Percentiles rank a stretch among this genome's conserved stretches.
phyloP scores from a whole-genome alignment of 768 basidiomycete genomes.

The Rossbeevera mucosa region DNA sequence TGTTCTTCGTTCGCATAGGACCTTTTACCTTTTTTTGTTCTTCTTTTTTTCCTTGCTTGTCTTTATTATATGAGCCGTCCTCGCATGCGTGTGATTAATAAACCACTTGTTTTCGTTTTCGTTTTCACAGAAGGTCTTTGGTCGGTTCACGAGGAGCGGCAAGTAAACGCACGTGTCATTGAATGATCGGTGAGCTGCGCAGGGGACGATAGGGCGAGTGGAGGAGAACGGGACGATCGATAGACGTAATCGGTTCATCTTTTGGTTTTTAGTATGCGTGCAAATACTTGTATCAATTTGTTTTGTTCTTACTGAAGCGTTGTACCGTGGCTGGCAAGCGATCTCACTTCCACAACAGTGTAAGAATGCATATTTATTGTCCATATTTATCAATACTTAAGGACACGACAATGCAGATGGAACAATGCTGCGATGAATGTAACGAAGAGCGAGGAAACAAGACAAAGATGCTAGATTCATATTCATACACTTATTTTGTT shows the following conservation, averaged over 20 bases:
- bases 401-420: slow-evolving; percentile 1
- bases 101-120: slow-evolving; percentile 4
- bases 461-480: slow-evolving; percentile 2
- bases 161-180: slow-evolving; percentile 17
- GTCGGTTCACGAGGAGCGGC: slow-evolving; percentile 20
- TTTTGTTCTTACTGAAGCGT: neutral
- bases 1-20: slow-evolving; percentile 2
- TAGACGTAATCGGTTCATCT: neutral
- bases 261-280: neutral
- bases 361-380: slow-evolving; percentile 10
- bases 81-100: slow-evolving; percentile 20
- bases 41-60: neutral
- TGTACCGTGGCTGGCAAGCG: neutral
- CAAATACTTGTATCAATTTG: neutral
- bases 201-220: neutral
- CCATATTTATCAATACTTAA: slow-evolving; percentile 29
- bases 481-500: slow-evolving; percentile 21
- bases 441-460: neutral
- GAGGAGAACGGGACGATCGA: neutral
- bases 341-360: neutral
- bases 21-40: neutral
- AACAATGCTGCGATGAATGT: neutral
- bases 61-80: slow-evolving; percentile 2
- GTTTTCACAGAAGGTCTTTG: slow-evolving; percentile 26
- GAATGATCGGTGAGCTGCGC: neutral